Evolutionary conservation across 202 grass and related monocot genomes (phyloP), one percentile per base, ranked within the genome.

Genomic region (Eragrostis tef): DNA sequence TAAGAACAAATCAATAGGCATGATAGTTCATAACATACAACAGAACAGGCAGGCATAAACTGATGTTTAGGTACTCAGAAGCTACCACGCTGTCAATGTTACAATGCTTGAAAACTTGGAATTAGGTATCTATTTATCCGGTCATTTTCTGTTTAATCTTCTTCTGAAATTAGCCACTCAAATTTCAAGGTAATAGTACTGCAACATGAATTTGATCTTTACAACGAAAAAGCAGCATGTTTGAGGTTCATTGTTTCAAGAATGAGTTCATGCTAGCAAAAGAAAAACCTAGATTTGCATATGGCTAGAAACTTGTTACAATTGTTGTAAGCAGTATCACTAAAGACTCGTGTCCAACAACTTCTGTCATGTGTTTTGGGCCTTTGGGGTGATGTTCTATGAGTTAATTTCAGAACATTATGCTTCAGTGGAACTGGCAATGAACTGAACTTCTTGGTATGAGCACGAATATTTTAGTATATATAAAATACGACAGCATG

Each of bases 201-300:
- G 8, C 7, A 49, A 58, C 11, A 64, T 49, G 9, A 14, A 60
- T 59, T 81, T 49, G 73, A 59, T 68, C 41, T 70, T 84, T 26
- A 31, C 53, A 70, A 69, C 10, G 19, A 16, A 81, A 7, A 49
- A 31, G 42, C 8, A 71, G 8, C 17, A 53, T 14, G 1, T 53
- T 50, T 6, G 46, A 51, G 5, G 7, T 12, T 71, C 52, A 60
- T 6, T 59, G 20, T n/a, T 60, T 74, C 49, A 20, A 83, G 43
- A 24, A 31, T 75, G 61, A 65, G 44, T 31, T 20, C 26, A 57
- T 27, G 20, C 36, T 44, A 13, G 17, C 6, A 63, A 68, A 50
- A 83, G 6, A 20, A 84, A 79, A 15, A 50, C 10, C n/a, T 27
- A 75, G 6, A 15, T 70, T 36, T 61, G 27, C 43, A 51, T 59